Evolutionary conservation across 306 rosid genomes (phyloP).

Genomic region (Vachellia pachyceras): DNA sequence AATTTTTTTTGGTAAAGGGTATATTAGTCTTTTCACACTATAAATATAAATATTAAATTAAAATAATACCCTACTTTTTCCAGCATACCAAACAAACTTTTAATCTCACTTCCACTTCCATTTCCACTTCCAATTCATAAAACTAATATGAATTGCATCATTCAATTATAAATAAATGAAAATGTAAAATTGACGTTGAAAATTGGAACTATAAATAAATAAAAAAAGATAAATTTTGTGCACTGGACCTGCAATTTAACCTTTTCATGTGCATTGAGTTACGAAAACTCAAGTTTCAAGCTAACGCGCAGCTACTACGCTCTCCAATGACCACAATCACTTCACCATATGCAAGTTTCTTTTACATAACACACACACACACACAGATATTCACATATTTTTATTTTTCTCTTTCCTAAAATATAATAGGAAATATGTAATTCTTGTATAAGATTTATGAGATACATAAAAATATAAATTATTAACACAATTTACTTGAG

Average conservation of each 20-base stretch:
- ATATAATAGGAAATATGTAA: no score
- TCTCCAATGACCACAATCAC: background rate
- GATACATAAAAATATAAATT: background rate
- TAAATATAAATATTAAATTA: no score
- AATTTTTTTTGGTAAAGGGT: no score
- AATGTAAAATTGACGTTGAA: background rate
- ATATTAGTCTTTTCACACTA: no score
- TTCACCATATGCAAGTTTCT: background rate
- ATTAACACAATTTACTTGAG: no score
- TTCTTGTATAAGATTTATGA: background rate
- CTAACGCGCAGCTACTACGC: background rate
- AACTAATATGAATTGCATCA: background rate
- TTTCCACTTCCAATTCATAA: no score
- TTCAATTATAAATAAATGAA: background rate
- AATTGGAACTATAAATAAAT: background rate
- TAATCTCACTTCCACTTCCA: no score
- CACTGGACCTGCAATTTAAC: background rate
- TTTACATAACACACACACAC: no score
- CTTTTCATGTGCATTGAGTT: conserved; percentile 24
- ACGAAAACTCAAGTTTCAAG: conserved; percentile 17
- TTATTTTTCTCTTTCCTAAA: no score
- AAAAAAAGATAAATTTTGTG: conserved; percentile 2
- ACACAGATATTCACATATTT: background rate
- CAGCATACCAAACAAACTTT: no score
- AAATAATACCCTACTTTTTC: no score